Base-by-base conservation (phyloP, 441 rosid species). In the Raphanus hybrid region DNA sequence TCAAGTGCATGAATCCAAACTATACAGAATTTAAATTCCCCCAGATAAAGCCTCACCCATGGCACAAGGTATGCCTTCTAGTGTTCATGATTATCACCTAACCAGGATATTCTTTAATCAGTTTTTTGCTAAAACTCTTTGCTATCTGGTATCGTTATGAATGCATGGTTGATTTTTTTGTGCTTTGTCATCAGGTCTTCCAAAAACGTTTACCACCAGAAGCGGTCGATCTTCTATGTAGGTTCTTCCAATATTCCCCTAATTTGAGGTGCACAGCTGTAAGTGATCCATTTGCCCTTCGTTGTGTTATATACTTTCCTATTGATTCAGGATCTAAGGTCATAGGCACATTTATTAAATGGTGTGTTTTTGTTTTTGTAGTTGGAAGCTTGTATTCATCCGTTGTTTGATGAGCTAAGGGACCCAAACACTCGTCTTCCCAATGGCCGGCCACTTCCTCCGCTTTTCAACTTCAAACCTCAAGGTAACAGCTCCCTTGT, bases 1-100 rank as follows among this genome's bases (percentile, higher is more conserved):
- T 96, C 78, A 96, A 96, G 85, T 96, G 99, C 89, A 96, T 96
- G 99, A 96, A 96, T 81, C 98, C 99, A 23, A 94, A 94, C 85
- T 94, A 96, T 77, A 96, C 98, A 0, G 98, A 94, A 79, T 96
- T 96, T 81, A 96, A 92, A 82, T 96, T 96, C 71, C 98, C 99
- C 32, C 99, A 96, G 83, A 94, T 92, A 84, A 96, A 96, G 76
- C 98, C 98, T 65, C 99, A 96, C 86, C 98, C 99, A 64, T 96
- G 99, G 99, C 98, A 96, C 87, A 96, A 96, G 93, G 99, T 92
- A 82, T 50, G 8, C 50, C 32, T 41, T 69, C 26, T 69, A 69
- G 54, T 79, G 63, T 68, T 67, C 45, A 20, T 68, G 27, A 52
- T 48, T 48, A 1, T 35, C 61, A 50, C 69, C n/a, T 67, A 34